Evolutionary conservation across 1,284 basidiomycete genomes (phyloP).

Genomic region (Austroboletus novae-zelandiae): DNA sequence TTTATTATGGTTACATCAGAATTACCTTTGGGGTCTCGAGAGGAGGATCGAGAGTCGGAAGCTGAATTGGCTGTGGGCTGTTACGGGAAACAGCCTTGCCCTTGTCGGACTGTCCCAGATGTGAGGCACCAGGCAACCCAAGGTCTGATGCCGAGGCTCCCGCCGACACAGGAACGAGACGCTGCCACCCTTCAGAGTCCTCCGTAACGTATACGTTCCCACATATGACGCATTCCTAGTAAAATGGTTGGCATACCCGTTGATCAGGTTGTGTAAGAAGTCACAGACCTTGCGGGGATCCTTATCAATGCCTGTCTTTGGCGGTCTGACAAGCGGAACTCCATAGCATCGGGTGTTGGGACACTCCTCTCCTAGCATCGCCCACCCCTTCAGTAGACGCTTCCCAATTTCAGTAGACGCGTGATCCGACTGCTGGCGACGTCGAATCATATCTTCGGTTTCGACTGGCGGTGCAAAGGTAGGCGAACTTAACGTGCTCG

Average conservation of each 20-base stretch:
- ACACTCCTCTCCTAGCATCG: conserved; percentile 83
- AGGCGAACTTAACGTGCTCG: conserved; percentile 56
- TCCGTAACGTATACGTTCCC: conserved; percentile 58
- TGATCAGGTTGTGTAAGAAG: conserved; percentile 1
- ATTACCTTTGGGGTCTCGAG: conserved; percentile 30
- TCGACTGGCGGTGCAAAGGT: conserved; percentile 59
- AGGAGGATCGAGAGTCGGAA: conserved; percentile 32
- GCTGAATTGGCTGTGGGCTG: conserved; percentile 31
- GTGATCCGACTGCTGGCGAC: conserved; percentile 75
- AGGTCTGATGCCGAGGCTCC: conserved; percentile 6
- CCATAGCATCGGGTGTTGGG: conserved; percentile 64
- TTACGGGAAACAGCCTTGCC: conserved; percentile 13
- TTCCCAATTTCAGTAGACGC: conserved; percentile 78
- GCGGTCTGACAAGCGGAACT: conserved; percentile 70
- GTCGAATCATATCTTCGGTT: conserved; percentile 58
- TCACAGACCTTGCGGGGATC: conserved; percentile 60
- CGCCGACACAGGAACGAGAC: conserved; percentile 38
- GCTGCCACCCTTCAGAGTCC: conserved; percentile 50
- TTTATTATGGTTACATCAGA: not conserved
- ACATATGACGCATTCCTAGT: conserved; percentile 78
- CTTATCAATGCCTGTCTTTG: conserved; percentile 56
- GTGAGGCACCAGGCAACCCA: conserved; percentile 1
- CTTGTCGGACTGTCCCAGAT: conserved; percentile 7
- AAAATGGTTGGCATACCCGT: conserved; percentile 8
- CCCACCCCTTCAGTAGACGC: conserved; percentile 75